Conservation (phyloP, 257 asterid species). For the Rubia yunnanensis region DNA sequence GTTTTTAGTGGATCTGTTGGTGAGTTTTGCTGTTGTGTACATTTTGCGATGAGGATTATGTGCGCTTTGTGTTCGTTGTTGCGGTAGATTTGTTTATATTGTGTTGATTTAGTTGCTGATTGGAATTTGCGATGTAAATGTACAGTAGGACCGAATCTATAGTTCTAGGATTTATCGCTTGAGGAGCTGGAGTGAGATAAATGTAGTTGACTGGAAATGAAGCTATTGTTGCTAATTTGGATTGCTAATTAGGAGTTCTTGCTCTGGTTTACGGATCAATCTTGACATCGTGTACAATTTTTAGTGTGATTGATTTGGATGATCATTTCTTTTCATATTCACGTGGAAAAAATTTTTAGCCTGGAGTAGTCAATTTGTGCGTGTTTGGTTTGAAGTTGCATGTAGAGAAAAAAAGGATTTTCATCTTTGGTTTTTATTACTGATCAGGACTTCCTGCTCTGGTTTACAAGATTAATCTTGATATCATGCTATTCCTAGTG, state of each 20-base stretch:
- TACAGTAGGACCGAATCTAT: neutral
- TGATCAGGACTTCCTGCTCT: neutral
- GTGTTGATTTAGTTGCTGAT: neutral
- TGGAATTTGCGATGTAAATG: too few relatives aligned
- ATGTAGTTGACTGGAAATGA: neutral
- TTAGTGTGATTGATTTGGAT: neutral
- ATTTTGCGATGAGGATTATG: neutral
- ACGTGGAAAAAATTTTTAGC: neutral
- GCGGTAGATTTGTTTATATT: neutral
- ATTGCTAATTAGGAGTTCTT: neutral
- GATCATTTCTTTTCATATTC: neutral
- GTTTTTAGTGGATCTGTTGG: slow-evolving; percentile 14
- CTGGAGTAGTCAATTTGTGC: too few relatives aligned
- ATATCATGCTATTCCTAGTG: neutral
- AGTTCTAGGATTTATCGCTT: neutral
- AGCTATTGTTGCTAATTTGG: neutral
- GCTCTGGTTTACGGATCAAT: neutral
- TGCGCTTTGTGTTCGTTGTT: neutral
- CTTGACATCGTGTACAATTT: neutral
- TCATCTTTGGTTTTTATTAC: neutral
- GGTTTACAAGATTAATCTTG: neutral
- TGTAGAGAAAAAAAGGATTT: too few relatives aligned
- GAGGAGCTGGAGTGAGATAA: neutral
- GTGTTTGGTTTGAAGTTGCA: too few relatives aligned
- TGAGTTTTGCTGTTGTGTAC: neutral